A percentile compares a stretch with the other conserved stretches of the same genome.
phyloP scores from a whole-genome alignment of 2,329 filamentous ascomycete species.

The Magnaporthiopsis incrustans region DNA sequence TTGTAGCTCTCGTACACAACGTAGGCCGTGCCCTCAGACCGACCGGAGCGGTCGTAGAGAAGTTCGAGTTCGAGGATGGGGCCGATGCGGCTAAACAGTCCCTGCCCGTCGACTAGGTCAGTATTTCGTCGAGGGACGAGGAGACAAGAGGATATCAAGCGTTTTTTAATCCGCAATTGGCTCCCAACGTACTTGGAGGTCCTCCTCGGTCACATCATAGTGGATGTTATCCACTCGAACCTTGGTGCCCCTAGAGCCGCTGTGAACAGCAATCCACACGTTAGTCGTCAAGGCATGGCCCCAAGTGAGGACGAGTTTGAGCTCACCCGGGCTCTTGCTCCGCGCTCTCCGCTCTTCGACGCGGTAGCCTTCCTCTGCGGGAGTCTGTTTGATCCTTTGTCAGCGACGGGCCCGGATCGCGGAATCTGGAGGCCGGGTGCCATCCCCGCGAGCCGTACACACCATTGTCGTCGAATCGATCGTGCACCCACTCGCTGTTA shows the following conservation, averaged over 20 bases:
- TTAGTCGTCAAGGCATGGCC: not conserved
- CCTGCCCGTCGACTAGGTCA: slow-evolving; percentile 38
- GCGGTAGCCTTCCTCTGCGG: slow-evolving; percentile 5
- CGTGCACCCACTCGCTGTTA: slow-evolving; percentile 86
- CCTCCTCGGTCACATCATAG: slow-evolving; percentile 80
- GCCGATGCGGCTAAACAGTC: slow-evolving; percentile 73
- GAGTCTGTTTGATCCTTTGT: slow-evolving; percentile 1
- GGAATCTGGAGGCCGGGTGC: not conserved
- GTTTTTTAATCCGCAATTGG: not conserved
- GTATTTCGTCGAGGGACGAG: not conserved
- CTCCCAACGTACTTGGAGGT: slow-evolving; percentile 57
- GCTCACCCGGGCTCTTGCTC: slow-evolving; percentile 2
- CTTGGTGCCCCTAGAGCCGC: slow-evolving; percentile 47
- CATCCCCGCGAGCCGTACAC: slow-evolving; percentile 15
- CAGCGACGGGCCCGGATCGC: not conserved
- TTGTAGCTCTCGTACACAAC: slow-evolving; percentile 67
- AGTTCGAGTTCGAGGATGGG: slow-evolving; percentile 61
- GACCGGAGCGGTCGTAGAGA: slow-evolving; percentile 78
- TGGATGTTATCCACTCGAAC: slow-evolving; percentile 84
- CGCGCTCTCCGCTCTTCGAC: slow-evolving; percentile 1
- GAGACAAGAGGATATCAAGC: slow-evolving; percentile 14
- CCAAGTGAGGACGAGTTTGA: not conserved
- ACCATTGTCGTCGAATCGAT: slow-evolving; percentile 75
- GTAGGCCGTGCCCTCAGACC: slow-evolving; percentile 76
- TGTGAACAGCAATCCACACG: not conserved